Base-by-base conservation (phyloP, 345 rosid species). In the Combretum micranthum region DNA sequence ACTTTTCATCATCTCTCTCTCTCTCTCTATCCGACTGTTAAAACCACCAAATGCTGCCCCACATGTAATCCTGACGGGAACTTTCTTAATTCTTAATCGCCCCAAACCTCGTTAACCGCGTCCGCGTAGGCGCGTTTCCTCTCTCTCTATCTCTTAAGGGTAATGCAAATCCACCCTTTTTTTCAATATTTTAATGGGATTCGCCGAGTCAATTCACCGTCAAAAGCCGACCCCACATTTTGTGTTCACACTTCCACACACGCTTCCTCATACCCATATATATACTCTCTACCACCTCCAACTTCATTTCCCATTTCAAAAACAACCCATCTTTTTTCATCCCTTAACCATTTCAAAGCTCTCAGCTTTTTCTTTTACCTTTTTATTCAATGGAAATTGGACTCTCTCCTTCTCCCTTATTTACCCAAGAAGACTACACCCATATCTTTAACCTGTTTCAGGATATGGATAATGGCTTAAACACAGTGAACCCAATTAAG, bases 371-470 rank as follows among this genome's bases (percentile, higher is more conserved):
- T 16, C 20, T 17, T 37, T 8, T 39, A 11, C 15, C 18, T 26
- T n/a, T 13, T 37, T 54, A 8, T 55, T 43, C 13, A 0, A 74
- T 74, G 78, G 77, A 73, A 69, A 48, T 62, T 32, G 39, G 39
- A 32, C 39, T 32, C 42, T 50, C 64, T 1, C 44, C 67, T 45
- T 69, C 55, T 57, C 68, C 75, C 42, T 55, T 67, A 53, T 52
- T 67, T 55, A 64, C 26, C 59, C 76, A 55, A 20, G 80, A 75
- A 12, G 80, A 75, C 55, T 57, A 55, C 64, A 56, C 76, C 32
- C 70, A 67, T 13, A 51, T 75, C 47, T 48, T 57, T 53, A 2
- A 43, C 53, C 52, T 74, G 1, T 60, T 70, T 39, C 69, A 63
- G 25, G 78, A 74, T 15, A 66, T 63, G 69, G 70, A 71, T 21